Evolutionary conservation across 257 asterid genomes (phyloP), one percentile per base, ranked within the genome.

Genomic region (Mentha longifolia): DNA sequence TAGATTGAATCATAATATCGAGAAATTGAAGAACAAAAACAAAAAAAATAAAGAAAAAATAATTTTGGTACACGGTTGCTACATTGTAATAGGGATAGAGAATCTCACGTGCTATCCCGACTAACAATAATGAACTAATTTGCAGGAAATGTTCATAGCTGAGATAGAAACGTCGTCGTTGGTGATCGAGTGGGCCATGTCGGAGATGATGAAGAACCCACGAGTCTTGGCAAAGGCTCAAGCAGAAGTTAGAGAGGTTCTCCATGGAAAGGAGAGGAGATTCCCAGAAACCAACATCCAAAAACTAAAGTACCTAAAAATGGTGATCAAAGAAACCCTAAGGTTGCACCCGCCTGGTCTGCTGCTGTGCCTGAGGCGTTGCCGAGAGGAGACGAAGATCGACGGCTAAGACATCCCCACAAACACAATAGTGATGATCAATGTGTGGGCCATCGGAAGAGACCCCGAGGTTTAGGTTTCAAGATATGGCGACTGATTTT

Each of bases 191-290:
- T 83, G 85, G 87, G 76, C 83, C 0, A 79, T 83, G 85, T 68
- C 87, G 4, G 85, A 80, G 72, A 11, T 83, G 73, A 67, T 79
- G 75, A 77, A 54, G 70, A 71, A 82, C 22, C 86, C 84, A 13
- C 49, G 56, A 30, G 79, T 79, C 3, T 3, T 73, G 42, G 61
- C 43, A 14, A 73, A 79, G 75, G 86, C 85, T 46, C 85, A 77
- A 35, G 49, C 71, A 11, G 78, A 81, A 71, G 80, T 81, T 15
- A 74, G 82, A 46, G 28, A 68, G 60, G 22, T 45, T 12, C 61
- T 67, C 65, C 54, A 41, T n/a, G n/a, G n/a, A 6, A 76, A 74
- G 6, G 65, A 70, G 37, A 25, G 25, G 50, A 70, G 11, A 59
- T 39, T 79, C 65, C 61, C 20, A 9, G 82, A 79, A n/a, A 12